Percentiles rank a stretch among this genome's conserved stretches.
Evolutionary conservation across 805 yeast species (phyloP).

Genomic region (Lipomyces oligophaga): DNA sequence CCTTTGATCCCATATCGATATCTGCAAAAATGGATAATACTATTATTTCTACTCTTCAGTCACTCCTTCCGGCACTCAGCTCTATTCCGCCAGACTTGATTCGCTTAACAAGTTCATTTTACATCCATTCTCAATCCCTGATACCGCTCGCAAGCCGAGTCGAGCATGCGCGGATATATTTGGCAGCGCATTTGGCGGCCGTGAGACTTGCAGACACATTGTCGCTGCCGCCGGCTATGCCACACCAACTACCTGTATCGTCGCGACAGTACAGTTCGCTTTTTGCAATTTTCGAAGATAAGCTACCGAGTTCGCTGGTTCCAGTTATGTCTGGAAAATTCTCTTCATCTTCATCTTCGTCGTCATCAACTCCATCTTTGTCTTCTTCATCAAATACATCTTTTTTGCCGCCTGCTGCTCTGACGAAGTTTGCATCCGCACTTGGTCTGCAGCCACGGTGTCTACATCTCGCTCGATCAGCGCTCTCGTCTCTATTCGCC

Average conservation of each 20-base stretch:
- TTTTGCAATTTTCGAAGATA: slow-evolving; percentile 8
- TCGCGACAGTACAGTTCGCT: slow-evolving; percentile 13
- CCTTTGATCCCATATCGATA: no score
- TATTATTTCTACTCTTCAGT: slow-evolving; percentile 14
- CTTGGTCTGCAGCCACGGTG: no score
- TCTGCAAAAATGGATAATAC: slow-evolving; percentile 19
- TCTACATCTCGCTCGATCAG: neutral
- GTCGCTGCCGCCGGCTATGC: slow-evolving; percentile 12
- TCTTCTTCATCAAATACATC: neutral
- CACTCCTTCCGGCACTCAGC: slow-evolving; percentile 17
- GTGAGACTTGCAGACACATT: slow-evolving; percentile 8
- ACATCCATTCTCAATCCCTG: slow-evolving; percentile 13
- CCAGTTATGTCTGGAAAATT: no score
- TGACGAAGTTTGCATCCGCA: neutral
- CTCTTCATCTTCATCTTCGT: no score
- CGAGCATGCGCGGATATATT: slow-evolving; percentile 21
- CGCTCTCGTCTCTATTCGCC: neutral
- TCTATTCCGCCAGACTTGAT: slow-evolving; percentile 16
- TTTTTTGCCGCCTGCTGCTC: neutral
- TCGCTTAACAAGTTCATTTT: slow-evolving; percentile 11
- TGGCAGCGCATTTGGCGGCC: slow-evolving; percentile 23
- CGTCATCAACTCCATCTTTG: no score
- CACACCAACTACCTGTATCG: slow-evolving; percentile 13
- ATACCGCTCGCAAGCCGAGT: slow-evolving; percentile 11
- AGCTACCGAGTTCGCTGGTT: slow-evolving; percentile 3